Evolutionary conservation across 169 alveolate genomes (phyloP), one percentile per base, ranked within the genome.

Genomic region (Eimeria brunetti): DNA sequence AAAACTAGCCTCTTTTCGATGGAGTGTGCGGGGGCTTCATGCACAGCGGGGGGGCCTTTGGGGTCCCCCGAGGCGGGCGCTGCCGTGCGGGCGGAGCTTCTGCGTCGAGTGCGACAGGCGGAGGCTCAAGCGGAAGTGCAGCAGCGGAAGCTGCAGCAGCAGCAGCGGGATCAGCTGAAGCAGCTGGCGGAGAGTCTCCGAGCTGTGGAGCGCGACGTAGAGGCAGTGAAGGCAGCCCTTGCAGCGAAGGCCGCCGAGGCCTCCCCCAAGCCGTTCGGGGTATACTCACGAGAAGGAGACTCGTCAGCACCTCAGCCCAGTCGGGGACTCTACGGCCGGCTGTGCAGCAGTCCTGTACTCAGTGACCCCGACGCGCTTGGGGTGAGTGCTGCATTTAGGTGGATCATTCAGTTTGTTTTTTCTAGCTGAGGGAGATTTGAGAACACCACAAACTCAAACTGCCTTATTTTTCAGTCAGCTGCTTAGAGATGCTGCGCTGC

Each of bases 171-270:
- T 73, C 95, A 76, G 90, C 89, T 76, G 80, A 60, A 71, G 67
- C 90, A 75, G 95, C 95, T 90, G 58, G 93, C 93, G 51, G 81
- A 60, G 81, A 86, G 93, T 64, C 81, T 86, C 53, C 67, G 93
- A 49, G 81, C 78, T 53, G 93, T 86, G 60, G 93, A 64, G 83
- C 78, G 93, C 60, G 93, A 86, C 81, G 93, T 86, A 38, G 93
- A 86, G 81, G 81, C 93, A 27, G 93, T 86, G 30, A 86, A 86
- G 58, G 44, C 44, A 1, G 93, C 93, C 67, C 60, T 86, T 22
- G 81, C 93, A 6, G 30, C 78, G 30, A 64, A 86, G 60, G 93
- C 83, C 41, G 3, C 49, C 22, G 53, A 46, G 8, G 73, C 90
- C 36, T 53, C 75, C 11, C 58, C 90, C 5, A 58, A n/a, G 75